Evolutionary conservation across 2,329 filamentous ascomycete genomes (phyloP).

Genomic region (Zalaria sp.): DNA sequence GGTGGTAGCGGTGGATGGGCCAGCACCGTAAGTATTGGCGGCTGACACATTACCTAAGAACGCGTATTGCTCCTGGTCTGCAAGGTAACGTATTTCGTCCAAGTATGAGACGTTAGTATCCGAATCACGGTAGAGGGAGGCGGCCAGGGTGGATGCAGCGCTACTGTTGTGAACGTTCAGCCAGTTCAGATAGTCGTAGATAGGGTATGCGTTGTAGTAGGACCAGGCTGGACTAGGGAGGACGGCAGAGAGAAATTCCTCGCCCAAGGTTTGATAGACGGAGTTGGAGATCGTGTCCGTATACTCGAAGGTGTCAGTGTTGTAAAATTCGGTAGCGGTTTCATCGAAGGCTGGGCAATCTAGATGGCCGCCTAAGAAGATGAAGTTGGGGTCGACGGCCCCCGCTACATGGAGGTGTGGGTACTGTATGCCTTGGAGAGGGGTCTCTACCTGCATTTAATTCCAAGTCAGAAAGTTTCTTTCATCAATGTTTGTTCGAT

Average conservation of each 20-base stretch:
- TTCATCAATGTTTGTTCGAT: too few relatives aligned
- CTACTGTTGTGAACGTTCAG: constrained; percentile 36
- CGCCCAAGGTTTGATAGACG: constrained; percentile 34
- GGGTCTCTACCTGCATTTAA: constrained; percentile 22
- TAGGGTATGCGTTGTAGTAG: constrained; percentile 37
- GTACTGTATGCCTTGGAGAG: constrained; percentile 45
- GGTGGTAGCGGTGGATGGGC: constrained; percentile 6
- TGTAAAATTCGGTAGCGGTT: constrained; percentile 27
- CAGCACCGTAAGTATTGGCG: constrained; percentile 13
- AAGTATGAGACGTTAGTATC: constrained; percentile 11
- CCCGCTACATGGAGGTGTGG: constrained; percentile 32
- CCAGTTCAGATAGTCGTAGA: constrained; percentile 44
- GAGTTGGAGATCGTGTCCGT: constrained; percentile 18
- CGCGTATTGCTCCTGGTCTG: constrained; percentile 30
- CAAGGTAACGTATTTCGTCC: constrained; percentile 25
- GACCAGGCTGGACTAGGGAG: constrained; percentile 25
- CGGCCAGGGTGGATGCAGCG: constrained; percentile 17
- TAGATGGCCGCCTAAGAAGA: constrained; percentile 31
- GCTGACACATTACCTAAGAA: constrained; percentile 31
- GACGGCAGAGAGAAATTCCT: constrained; percentile 27
- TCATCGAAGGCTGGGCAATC: constrained; percentile 15
- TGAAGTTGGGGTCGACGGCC: constrained; percentile 33
- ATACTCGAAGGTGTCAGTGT: constrained; percentile 26
- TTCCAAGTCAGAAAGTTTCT: too few relatives aligned
- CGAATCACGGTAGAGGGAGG: constrained; percentile 13